These are phyloP conservation scores for Komagataella populi DNA, from an alignment of 805 yeast genomes.

Conservation along the genomic window DNA sequence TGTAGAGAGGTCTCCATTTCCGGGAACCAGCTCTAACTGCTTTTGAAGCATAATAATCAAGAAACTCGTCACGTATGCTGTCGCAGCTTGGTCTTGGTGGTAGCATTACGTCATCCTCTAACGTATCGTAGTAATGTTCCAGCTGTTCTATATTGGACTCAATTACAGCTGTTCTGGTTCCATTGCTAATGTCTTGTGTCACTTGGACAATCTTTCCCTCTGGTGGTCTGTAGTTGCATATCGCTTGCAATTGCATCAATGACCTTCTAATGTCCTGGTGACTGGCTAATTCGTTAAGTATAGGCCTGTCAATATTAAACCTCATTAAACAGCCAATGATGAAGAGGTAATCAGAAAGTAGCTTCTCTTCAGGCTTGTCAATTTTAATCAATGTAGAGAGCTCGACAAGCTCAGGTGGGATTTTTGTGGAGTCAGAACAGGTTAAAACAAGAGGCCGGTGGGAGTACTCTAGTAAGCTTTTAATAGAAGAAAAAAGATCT, in stretches of 20 bases:
- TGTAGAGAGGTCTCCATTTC: not conserved
- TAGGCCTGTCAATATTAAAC: slow-evolving; percentile 8
- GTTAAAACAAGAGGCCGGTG: slow-evolving; percentile 20
- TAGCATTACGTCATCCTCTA: not conserved
- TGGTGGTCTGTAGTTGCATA: slow-evolving; percentile 6
- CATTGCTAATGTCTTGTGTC: not conserved
- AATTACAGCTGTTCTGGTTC: not conserved
- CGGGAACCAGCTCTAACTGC: not conserved
- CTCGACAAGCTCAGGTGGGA: slow-evolving; percentile 14
- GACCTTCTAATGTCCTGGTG: slow-evolving; percentile 13
- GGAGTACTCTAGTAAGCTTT: slow-evolving; percentile 33
- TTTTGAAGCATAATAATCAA: not conserved
- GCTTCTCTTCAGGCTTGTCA: slow-evolving; percentile 1
- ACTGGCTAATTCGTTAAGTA: slow-evolving; percentile 7
- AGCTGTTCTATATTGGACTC: not conserved
- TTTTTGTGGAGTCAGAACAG: slow-evolving; percentile 10
- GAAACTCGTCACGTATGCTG: not conserved
- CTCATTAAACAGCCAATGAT: slow-evolving; percentile 14
- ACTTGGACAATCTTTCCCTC: not conserved
- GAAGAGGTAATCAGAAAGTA: slow-evolving; percentile 12
- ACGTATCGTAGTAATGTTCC: not conserved
- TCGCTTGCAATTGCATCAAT: slow-evolving; percentile 15
- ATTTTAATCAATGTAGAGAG: slow-evolving; percentile 15
- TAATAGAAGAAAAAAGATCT: slow-evolving; percentile 67
- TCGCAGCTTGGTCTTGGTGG: not conserved